phyloP scores from a whole-genome alignment of 768 basidiomycete genomes.

The Sporobolomyces roseus region DNA sequence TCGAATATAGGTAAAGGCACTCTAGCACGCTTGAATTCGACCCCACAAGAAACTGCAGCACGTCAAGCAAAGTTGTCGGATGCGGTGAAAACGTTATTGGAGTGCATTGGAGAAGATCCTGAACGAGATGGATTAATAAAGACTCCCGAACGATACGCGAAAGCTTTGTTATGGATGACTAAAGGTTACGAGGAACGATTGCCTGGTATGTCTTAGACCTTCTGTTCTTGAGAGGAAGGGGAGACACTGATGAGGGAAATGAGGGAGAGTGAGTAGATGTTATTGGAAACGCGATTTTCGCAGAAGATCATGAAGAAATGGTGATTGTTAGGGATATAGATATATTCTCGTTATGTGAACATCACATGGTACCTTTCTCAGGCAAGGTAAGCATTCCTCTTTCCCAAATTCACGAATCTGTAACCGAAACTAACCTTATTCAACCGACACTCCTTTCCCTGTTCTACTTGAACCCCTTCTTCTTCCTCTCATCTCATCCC shows the following conservation, averaged over 20 bases:
- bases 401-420: conserved; percentile 7
- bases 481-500: not conserved
- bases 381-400: conserved; percentile 70
- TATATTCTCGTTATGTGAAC: conserved; percentile 94
- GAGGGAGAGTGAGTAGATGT: conserved; percentile 61
- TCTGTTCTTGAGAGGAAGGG: not conserved
- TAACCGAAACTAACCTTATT: too few species aligned
- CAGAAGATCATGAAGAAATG: conserved; percentile 99
- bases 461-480: too few species aligned
- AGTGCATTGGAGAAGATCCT: conserved; percentile 98
- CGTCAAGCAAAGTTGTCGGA: conserved; percentile 61
- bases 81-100: conserved; percentile 86
- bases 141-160: conserved; percentile 93
- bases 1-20: conserved; percentile 39
- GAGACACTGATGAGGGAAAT: too few species aligned
- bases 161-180: conserved; percentile 98
- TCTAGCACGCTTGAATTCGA: conserved; percentile 37
- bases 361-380: conserved; percentile 95
- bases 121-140: conserved; percentile 84
- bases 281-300: conserved; percentile 96
- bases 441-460: too few species aligned
- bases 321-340: conserved; percentile 97
- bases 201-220: conserved; percentile 57
- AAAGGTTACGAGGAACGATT: conserved; percentile 94
- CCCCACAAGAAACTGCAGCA: conserved; percentile 20